Conservation (phyloP, 2,329 filamentous ascomycete species). For the Apiospora marii region DNA sequence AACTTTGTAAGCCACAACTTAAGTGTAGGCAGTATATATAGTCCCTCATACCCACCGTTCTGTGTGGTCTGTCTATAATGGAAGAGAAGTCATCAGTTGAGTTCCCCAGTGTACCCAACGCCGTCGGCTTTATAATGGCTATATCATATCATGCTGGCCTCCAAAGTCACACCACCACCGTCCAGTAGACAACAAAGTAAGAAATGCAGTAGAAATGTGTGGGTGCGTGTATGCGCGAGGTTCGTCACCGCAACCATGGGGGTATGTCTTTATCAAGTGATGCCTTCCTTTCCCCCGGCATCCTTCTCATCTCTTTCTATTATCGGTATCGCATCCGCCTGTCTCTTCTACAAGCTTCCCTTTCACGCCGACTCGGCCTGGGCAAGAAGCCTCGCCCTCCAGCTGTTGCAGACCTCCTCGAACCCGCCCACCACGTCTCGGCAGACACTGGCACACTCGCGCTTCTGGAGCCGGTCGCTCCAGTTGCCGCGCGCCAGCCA, state of each 20-base stretch:
- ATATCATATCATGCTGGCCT: conserved; percentile 19
- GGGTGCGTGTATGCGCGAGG: neutral
- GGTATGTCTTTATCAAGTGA: conserved; percentile 9
- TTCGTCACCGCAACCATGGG: neutral
- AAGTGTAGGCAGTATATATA: neutral
- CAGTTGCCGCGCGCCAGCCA: conserved; percentile 87
- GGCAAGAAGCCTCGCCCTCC: conserved; percentile 78
- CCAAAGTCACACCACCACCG: neutral
- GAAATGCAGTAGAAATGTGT: conserved; percentile 5
- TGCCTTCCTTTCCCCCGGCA: neutral
- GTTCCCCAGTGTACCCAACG: conserved; percentile 11
- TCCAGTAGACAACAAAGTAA: conserved; percentile 1
- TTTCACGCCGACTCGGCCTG: conserved; percentile 58
- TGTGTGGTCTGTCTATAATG: conserved; percentile 4
- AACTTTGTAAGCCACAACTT: neutral
- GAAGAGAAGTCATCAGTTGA: conserved; percentile 7
- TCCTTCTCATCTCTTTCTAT: neutral
- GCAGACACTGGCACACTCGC: conserved; percentile 86
- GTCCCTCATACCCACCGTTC: neutral
- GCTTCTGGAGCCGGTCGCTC: conserved; percentile 76
- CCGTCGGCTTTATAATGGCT: conserved; percentile 15
- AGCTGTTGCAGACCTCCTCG: conserved; percentile 86
- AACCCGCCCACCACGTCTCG: conserved; percentile 90
- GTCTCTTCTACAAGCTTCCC: neutral
- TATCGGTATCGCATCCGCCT: neutral